phyloP scores from a whole-genome alignment of 495 filamentous ascomycete species.

The Penicillium desertorum region DNA sequence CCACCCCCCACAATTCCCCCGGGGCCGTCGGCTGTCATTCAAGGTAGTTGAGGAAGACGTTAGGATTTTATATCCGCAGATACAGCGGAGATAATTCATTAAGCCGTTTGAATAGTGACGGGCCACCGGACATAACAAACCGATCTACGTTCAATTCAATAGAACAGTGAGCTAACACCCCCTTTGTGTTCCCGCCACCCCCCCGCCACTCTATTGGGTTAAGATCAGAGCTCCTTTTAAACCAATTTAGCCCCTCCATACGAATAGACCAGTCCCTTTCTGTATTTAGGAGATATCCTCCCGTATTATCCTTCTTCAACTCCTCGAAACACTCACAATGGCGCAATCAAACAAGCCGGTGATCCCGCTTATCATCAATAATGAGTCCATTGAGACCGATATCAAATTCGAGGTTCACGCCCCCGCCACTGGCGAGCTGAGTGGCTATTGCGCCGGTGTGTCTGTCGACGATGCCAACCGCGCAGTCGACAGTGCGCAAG shows the following conservation, averaged over 20 bases:
- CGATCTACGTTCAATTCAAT: not conserved
- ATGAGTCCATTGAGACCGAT: slow-evolving; percentile 59
- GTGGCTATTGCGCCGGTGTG: slow-evolving; percentile 63
- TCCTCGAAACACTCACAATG: slow-evolving; percentile 7
- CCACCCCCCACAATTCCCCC: not conserved
- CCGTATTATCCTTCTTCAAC: not conserved
- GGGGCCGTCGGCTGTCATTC: not conserved
- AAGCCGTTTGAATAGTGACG: not conserved
- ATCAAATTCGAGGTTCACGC: slow-evolving; percentile 65
- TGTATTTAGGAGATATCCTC: not conserved
- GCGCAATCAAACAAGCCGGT: slow-evolving; percentile 20
- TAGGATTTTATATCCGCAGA: not conserved
- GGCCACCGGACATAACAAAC: not conserved
- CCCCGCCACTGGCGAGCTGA: slow-evolving; percentile 59
- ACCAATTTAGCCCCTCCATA: slow-evolving; percentile 5
- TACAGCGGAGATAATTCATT: slow-evolving; percentile 2
- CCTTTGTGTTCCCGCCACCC: not conserved
- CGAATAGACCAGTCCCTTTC: not conserved
- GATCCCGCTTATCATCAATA: slow-evolving; percentile 73
- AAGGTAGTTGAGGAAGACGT: slow-evolving; percentile 2
- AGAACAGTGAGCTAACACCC: not conserved
- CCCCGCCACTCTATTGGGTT: not conserved
- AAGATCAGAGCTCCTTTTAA: slow-evolving; percentile 4
- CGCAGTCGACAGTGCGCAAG: slow-evolving; percentile 52
- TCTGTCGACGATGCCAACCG: slow-evolving; percentile 58